Base-by-base conservation (phyloP, 345 rosid genomes). In the Populus simonii region DNA sequence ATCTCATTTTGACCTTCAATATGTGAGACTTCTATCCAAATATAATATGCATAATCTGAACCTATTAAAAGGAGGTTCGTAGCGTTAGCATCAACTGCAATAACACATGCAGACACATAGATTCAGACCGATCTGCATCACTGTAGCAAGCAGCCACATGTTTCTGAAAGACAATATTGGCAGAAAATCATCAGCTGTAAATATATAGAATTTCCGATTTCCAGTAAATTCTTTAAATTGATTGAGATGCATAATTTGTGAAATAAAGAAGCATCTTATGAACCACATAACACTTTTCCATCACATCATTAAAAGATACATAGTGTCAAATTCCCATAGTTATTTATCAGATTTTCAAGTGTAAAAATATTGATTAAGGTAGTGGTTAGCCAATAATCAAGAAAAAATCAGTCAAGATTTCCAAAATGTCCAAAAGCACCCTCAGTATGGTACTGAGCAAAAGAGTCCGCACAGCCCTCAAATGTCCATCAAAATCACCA, bases 1-100 rank as follows among this genome's bases (percentile, higher is more conserved):
- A 96, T 88, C 91, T 92, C 99, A 96, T 96, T 71, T 87, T 84
- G 82, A 74, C 83, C 81, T 78, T 76, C 71, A 47, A 76, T 84
- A 69, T 63, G 31, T 63, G 31, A 62, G 62, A 73, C 76, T 73
- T 49, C 57, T 78, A 68, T 35, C 73, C 43, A 82, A 74, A 76
- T 70, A 41, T 38, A 62, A 80, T 36, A 76, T 63, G 59, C 71
- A 78, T 36, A 38, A 25, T 68, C 33, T 41, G 38, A 29, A 68
- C 49, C 35, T 38, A 31, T 31, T 47, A 72, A 18, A 68, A 31
- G 63, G 17, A 57, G 29, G 25, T 57, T 57, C 63, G 3, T n/a
- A 57, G 63, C 63, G 11, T n/a, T n/a, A 57, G 29, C 63, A 1
- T 57, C 12, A 57, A 22, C 63, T 57, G 5, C 63, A n/a, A 9